Evolutionary conservation across 768 basidiomycete species (phyloP), one percentile per base, ranked within the genome.

Genomic region (Termitomyces sp.): DNA sequence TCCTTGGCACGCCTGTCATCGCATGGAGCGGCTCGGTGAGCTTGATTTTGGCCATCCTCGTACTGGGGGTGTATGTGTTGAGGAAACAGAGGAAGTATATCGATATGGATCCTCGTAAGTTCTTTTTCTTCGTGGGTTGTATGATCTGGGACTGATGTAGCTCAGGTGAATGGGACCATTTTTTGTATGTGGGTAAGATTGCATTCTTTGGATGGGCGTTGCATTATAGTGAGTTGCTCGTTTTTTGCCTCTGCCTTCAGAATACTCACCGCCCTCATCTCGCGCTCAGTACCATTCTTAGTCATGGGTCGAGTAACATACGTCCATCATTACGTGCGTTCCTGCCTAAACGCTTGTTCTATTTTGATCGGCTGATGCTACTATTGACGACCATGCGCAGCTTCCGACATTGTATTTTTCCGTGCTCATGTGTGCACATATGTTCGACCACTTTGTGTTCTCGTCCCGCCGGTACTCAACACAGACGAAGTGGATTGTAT

Each of bases 261-360:
- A 17, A 19, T 7, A 42, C 51, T 51, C n/a, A 45, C 49, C 44
- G 30, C 53, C 30, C 3, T 34, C 34, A 35, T 24, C 14, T 30
- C 14, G 14, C 2, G 14, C 6, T 49, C 62, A 97, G 95, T 88
- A 22, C 96, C 96, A 1, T 99, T 98, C 85, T 74, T 98, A 61
- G 85, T 98, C 74, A 99, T 99, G 97, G 95, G 92, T 21, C 91
- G 94, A 56, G 91, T 94, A 3, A 97, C 94, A 30, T 98, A 98
- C 63, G 74, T 98, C 26, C 96, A 98, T 70, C 94, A 97, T 76
- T 98, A 96, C 67, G 92, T 95, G 62, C 60, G 90, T 81, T 26
- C 30, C 21, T 11, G 17, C 21, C 2, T 42, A 14, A 5, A 17
- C 1, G 26, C 24, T 5, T 40, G 15, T 14, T 47, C 12, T n/a